Percentiles rank a stretch among this genome's conserved stretches.
Evolutionary conservation across 768 basidiomycete genomes (phyloP).

Genomic region (Trametes cubensis): DNA sequence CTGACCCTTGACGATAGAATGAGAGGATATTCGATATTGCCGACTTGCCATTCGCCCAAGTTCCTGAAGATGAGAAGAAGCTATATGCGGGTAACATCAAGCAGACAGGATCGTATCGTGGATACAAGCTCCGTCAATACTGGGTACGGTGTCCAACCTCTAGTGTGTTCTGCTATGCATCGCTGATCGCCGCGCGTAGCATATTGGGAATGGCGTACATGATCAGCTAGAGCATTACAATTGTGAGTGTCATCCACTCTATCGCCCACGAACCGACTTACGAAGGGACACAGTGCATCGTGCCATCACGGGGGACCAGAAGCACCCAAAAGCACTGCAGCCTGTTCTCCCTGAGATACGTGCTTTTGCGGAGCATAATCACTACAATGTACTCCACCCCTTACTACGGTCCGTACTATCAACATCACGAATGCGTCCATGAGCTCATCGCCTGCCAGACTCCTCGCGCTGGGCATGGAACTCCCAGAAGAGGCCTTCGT

Average conservation of each 20-base stretch:
- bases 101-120: conserved; percentile 52
- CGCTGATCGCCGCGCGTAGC: conserved; percentile 37
- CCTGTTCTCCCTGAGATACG: conserved; percentile 57
- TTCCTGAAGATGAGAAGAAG: conserved; percentile 38
- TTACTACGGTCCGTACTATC: conserved; percentile 41
- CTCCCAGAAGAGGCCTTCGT: conserved; percentile 50
- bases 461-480: conserved; percentile 49
- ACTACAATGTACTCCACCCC: conserved; percentile 53
- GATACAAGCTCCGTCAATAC: conserved; percentile 56
- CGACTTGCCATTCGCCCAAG: conserved; percentile 38
- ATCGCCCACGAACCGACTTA: background rate
- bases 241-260: conserved; percentile 39
- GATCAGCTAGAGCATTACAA: conserved; percentile 68
- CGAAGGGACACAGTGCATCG: conserved; percentile 47
- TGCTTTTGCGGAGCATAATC: conserved; percentile 52
- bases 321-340: conserved; percentile 52
- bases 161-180: too few relatives aligned
- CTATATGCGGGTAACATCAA: conserved; percentile 37
- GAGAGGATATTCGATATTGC: conserved; percentile 43
- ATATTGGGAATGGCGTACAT: conserved; percentile 59
- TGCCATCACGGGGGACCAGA: conserved; percentile 44
- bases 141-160: conserved; percentile 44
- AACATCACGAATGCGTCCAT: background rate
- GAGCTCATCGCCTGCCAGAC: conserved; percentile 24
- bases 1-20: conserved; percentile 21